Percentiles rank a stretch among this genome's conserved stretches.
phyloP scores from a whole-genome alignment of 208 protist genomes.

The Trypanosoma brucei region DNA sequence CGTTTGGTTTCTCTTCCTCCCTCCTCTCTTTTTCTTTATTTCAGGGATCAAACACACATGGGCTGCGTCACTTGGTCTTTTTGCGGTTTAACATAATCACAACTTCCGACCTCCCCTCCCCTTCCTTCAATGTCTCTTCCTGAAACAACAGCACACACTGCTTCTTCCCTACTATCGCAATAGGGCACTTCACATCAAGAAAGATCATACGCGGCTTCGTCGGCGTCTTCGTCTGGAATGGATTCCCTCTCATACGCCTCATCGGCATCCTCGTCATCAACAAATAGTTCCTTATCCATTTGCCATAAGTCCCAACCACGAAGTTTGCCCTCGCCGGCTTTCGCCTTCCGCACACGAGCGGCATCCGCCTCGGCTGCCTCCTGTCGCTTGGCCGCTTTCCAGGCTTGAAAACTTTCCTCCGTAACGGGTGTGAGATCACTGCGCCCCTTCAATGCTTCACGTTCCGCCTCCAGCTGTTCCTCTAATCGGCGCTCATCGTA shows the following conservation, averaged over 20 bases:
- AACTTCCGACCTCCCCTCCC: too few relatives aligned
- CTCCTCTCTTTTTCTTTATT: too few relatives aligned
- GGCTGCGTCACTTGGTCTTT: too few relatives aligned
- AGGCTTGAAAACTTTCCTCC: slow-evolving; percentile 73
- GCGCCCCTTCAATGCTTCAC: slow-evolving; percentile 67
- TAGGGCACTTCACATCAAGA: slow-evolving; percentile 27
- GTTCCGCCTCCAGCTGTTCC: slow-evolving; percentile 83
- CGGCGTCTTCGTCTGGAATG: slow-evolving; percentile 40
- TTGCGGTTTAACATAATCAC: too few relatives aligned
- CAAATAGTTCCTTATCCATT: slow-evolving; percentile 80
- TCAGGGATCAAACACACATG: too few relatives aligned
- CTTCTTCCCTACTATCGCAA: background rate
- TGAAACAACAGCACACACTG: too few relatives aligned
- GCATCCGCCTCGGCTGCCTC: slow-evolving; percentile 62
- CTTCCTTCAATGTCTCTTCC: too few relatives aligned
- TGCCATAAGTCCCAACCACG: slow-evolving; percentile 82
- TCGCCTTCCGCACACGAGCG: slow-evolving; percentile 58
- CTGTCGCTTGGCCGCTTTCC: slow-evolving; percentile 62
- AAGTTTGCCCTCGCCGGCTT: slow-evolving; percentile 67
- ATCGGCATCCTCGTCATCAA: slow-evolving; percentile 82
- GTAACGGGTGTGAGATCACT: slow-evolving; percentile 80
- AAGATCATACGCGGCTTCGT: slow-evolving; percentile 61
- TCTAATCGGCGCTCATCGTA: slow-evolving; percentile 77
- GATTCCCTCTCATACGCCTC: slow-evolving; percentile 63
- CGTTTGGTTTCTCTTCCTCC: too few relatives aligned